Base-by-base conservation (phyloP, 495 filamentous ascomycete genomes). In the Penicillium soppii region DNA sequence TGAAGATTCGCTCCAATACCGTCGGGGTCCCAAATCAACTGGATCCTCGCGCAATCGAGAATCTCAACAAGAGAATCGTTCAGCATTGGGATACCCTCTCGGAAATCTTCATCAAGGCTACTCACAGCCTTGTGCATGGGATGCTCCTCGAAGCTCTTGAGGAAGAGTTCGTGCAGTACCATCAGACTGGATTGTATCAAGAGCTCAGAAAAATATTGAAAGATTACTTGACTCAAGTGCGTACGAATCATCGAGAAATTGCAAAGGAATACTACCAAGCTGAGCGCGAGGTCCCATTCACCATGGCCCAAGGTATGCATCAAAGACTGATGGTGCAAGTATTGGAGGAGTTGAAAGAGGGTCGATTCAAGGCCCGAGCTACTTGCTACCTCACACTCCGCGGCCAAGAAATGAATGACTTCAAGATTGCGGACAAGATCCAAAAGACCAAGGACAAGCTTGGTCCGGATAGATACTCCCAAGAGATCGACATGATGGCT, bases 401-500 rank as follows among this genome's bases (percentile, higher is more conserved):
- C 2, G 47, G 49, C 0, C 51, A 52, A 8, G 47, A 42, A 1
- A 26, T 37, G 1, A 39, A 32, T 0, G 59, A 61, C 3, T 52
- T 20, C 35, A 59, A 15, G 17, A 53, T n/a, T 27, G 51, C 17
- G 12, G 54, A 12, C 40, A 67, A 39, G 17, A 43, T 50, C 5
- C 60, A 51, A 17, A 71, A 64, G 4, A 23, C 5, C 57, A 55
- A 0, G 13, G 29, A 50, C 0, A 61, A 72, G 2, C 62, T 83
- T 2, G 70, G 67, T 0, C 47, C 61, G 0, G 82, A 86, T 36
- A 48, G 48, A 0, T 82, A 70, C 37, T 21, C 38, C 0, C 61
- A 70, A 3, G 78, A 83, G 32, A 46, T 86, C 0, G 59, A 72
- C 1, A 77, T 78, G 53, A 76, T 86, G 63, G 73, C 78, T 1